Percentiles rank a stretch among this genome's conserved stretches.
Evolutionary conservation across 1,139 yeast genomes (phyloP).

Genomic region (Yamadazyma sp.): DNA sequence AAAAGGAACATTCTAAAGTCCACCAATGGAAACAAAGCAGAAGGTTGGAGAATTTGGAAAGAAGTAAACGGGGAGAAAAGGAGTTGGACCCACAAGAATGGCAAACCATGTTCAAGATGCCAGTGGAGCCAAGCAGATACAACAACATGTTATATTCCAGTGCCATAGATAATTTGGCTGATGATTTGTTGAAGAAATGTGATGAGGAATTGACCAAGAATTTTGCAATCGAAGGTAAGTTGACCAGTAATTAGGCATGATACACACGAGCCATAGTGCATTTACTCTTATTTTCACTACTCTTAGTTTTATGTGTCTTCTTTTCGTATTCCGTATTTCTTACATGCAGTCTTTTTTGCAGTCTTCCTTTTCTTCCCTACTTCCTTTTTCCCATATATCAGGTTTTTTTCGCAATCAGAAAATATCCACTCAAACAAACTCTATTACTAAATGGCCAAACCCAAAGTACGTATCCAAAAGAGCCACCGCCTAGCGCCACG

Average conservation of each 20-base stretch:
- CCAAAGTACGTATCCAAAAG: slow-evolving; percentile 56
- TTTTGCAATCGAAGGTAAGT: slow-evolving; percentile 55
- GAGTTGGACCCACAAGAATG: slow-evolving; percentile 63
- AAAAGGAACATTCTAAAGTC: slow-evolving; percentile 70
- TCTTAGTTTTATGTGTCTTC: neutral
- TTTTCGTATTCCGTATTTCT: neutral
- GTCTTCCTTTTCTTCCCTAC: too few species aligned
- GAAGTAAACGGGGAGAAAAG: slow-evolving; percentile 57
- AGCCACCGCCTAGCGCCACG: neutral
- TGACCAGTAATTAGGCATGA: slow-evolving; percentile 17
- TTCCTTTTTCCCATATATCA: neutral
- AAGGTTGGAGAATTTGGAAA: slow-evolving; percentile 64
- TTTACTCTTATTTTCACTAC: neutral
- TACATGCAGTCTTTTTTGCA: neutral
- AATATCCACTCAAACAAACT: neutral
- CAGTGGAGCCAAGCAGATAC: slow-evolving; percentile 74
- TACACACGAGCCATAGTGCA: neutral
- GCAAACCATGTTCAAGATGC: slow-evolving; percentile 65
- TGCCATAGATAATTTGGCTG: slow-evolving; percentile 68
- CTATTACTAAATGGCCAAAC: slow-evolving; percentile 47
- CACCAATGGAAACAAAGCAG: slow-evolving; percentile 76
- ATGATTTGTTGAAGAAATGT: slow-evolving; percentile 63
- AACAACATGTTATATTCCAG: slow-evolving; percentile 72
- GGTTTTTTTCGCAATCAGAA: neutral
- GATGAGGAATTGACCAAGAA: slow-evolving; percentile 63